phyloP scores from a whole-genome alignment of 2,329 filamentous ascomycete species.

The Tolypocladium inflatum region DNA sequence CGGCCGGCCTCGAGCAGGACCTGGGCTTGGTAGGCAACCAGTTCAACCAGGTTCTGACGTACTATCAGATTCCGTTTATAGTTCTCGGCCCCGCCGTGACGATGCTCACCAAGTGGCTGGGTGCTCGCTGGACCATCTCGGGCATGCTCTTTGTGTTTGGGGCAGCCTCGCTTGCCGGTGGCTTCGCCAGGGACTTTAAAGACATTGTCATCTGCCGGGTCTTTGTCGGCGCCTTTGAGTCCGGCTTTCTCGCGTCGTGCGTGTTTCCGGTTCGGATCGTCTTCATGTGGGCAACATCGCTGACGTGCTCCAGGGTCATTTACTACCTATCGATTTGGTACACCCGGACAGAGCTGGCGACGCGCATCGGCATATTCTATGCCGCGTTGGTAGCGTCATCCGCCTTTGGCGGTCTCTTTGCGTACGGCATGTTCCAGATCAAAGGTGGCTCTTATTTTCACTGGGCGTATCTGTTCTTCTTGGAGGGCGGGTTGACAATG shows the following conservation, averaged over 20 bases:
- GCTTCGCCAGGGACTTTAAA: slow-evolving; percentile 1
- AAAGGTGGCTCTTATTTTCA: not conserved
- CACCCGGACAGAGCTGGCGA: slow-evolving; percentile 3
- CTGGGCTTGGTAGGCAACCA: slow-evolving; percentile 1
- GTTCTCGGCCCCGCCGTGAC: slow-evolving; percentile 1
- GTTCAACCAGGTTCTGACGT: slow-evolving; percentile 3
- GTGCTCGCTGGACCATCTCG: not conserved
- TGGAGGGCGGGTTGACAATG: no score
- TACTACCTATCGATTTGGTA: slow-evolving; percentile 6
- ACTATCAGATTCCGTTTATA: slow-evolving; percentile 4
- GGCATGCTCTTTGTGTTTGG: not conserved
- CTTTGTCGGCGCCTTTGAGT: slow-evolving; percentile 3
- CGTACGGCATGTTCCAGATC: slow-evolving; percentile 1
- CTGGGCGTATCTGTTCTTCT: no score
- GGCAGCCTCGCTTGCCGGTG: not conserved
- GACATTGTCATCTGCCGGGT: not conserved
- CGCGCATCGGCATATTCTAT: slow-evolving; percentile 4
- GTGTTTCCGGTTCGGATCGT: not conserved
- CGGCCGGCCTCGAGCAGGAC: not conserved
- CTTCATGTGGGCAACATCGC: no score
- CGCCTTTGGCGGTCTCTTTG: not conserved
- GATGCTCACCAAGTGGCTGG: slow-evolving; percentile 1
- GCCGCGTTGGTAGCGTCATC: slow-evolving; percentile 3
- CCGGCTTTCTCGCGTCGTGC: slow-evolving; percentile 4
- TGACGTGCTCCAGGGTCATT: not conserved